Percentiles rank a stretch among this genome's conserved stretches.
Evolutionary conservation across 371 early-diverging fungal species (phyloP).

Genomic region (Capillidium rhysosporum): DNA sequence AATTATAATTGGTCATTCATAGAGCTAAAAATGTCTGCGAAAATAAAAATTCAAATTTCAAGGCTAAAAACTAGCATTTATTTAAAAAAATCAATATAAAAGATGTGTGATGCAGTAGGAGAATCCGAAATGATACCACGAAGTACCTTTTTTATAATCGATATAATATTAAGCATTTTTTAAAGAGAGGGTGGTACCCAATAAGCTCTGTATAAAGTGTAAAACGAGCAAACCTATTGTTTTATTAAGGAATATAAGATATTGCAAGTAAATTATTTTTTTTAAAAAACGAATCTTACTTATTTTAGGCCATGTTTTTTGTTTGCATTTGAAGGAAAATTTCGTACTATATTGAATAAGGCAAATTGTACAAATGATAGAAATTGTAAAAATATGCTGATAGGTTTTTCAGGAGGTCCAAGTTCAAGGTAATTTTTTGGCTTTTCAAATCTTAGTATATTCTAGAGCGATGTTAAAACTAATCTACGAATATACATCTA

Average conservation of each 20-base stretch:
- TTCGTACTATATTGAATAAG: background rate
- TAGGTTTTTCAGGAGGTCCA: background rate
- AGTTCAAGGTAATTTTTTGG: background rate
- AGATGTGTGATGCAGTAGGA: slow-evolving; percentile 2
- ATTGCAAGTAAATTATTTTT: background rate
- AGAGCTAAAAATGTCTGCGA: too few relatives aligned
- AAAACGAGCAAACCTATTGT: background rate
- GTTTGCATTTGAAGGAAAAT: background rate
- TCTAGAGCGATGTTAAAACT: background rate
- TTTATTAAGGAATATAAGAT: background rate
- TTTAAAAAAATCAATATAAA: too few relatives aligned
- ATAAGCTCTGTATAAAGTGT: slow-evolving; percentile 1
- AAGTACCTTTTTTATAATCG: background rate
- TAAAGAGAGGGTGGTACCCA: background rate
- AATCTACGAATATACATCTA: background rate
- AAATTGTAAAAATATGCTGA: background rate
- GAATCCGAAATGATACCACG: background rate
- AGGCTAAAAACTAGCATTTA: too few relatives aligned
- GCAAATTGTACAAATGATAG: background rate
- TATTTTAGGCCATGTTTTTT: background rate
- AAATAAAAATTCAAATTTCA: too few relatives aligned
- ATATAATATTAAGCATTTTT: background rate
- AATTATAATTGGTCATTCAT: too few relatives aligned
- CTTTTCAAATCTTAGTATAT: background rate
- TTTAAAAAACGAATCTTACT: background rate